These are phyloP conservation scores for Kalmusia sp. DNA, from an alignment of 2,329 filamentous ascomycete genomes.

Conservation along the genomic window DNA sequence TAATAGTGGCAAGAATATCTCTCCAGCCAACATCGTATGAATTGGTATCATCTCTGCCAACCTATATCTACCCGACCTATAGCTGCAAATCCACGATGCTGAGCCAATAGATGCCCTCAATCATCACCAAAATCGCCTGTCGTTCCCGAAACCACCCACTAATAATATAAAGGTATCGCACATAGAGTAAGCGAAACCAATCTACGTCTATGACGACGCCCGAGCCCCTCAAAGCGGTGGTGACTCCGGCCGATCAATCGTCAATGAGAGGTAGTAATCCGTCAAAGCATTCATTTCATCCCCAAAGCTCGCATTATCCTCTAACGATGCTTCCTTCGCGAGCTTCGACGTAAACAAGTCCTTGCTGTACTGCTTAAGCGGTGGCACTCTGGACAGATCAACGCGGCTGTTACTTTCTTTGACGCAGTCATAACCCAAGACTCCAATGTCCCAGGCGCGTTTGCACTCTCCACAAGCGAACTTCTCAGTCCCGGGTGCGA, in stretches of 20 bases:
- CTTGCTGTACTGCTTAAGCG: slow-evolving; percentile 18
- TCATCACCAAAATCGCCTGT: no score
- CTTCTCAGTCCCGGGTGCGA: slow-evolving; percentile 21
- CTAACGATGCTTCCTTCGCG: slow-evolving; percentile 19
- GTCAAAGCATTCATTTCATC: slow-evolving; percentile 45
- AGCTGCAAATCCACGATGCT: no score
- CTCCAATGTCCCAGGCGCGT: slow-evolving; percentile 45
- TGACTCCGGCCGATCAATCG: slow-evolving; percentile 31
- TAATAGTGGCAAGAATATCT: no score
- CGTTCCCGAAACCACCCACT: no score
- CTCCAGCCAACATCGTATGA: no score
- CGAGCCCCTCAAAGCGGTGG: slow-evolving; percentile 23
- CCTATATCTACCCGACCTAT: no score
- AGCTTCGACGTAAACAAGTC: slow-evolving; percentile 15
- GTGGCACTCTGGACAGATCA: slow-evolving; percentile 18
- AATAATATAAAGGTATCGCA: no score
- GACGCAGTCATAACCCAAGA: slow-evolving; percentile 47
- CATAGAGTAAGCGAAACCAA: no score
- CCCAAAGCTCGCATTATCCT: slow-evolving; percentile 28
- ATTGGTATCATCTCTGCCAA: no score
- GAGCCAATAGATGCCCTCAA: no score
- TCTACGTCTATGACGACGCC: neutral
- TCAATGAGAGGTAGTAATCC: slow-evolving; percentile 39
- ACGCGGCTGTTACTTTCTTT: slow-evolving; percentile 15
- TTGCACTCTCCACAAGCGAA: slow-evolving; percentile 43